Evolutionary conservation across 805 yeast genomes (phyloP).

Genomic region (Ogataea wickerhamii): DNA sequence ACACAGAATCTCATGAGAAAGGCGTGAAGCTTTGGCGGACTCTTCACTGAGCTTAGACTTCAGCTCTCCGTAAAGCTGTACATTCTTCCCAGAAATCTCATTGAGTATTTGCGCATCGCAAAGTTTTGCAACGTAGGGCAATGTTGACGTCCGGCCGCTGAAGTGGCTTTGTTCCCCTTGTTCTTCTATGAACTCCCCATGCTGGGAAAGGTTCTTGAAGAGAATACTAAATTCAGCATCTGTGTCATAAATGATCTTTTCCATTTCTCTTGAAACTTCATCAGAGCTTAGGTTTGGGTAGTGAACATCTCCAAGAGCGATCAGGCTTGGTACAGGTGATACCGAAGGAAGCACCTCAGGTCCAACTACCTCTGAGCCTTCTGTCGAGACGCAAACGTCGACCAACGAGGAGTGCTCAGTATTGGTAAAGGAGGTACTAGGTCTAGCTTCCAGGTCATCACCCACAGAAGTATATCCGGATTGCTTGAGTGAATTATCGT

Average conservation of each 20-base stretch:
- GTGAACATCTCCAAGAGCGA: conserved; percentile 17
- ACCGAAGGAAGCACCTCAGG: conserved; percentile 14
- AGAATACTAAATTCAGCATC: conserved; percentile 30
- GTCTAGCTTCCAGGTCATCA: no score
- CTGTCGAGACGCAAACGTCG: conserved; percentile 2
- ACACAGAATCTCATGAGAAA: conserved; percentile 6
- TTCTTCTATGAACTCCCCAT: conserved; percentile 23
- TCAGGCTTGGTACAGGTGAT: conserved; percentile 20
- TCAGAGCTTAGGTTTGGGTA: conserved; percentile 22
- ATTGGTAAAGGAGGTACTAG: no score
- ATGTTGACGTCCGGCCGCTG: conserved; percentile 23
- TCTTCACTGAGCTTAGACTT: not conserved
- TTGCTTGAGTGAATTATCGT: no score
- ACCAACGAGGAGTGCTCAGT: not conserved
- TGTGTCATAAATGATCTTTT: conserved; percentile 27
- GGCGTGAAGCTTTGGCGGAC: not conserved
- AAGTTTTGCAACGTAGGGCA: conserved; percentile 31
- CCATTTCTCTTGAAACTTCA: conserved; percentile 24
- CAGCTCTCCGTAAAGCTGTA: not conserved
- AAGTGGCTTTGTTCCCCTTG: no score
- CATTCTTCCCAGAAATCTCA: conserved; percentile 7
- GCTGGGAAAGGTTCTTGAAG: conserved; percentile 16
- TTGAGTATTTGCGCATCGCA: conserved; percentile 24
- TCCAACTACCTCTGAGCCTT: not conserved
- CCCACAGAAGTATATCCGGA: no score